Conservation (phyloP, 371 early-diverging fungal species). For the Actinomortierella ambigua region DNA sequence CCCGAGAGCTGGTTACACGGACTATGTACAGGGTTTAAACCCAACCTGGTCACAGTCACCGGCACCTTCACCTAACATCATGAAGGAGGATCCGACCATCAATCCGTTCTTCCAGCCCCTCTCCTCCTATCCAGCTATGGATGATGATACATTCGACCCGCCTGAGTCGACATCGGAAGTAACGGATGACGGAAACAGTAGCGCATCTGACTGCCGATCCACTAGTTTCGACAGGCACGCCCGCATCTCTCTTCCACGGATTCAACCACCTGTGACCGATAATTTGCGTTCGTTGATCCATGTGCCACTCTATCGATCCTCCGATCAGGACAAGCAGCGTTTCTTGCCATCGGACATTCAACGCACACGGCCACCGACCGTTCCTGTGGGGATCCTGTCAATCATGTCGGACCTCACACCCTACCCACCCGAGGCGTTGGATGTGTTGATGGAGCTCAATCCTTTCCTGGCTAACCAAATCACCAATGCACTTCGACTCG, state of each 20-base stretch:
- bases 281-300: slow-evolving; percentile 66
- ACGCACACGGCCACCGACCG: slow-evolving; percentile 36
- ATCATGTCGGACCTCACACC: slow-evolving; percentile 65
- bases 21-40: slow-evolving; percentile 33
- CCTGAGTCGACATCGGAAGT: slow-evolving; percentile 56
- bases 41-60: slow-evolving; percentile 70
- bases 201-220: slow-evolving; percentile 13
- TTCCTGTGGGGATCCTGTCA: slow-evolving; percentile 65
- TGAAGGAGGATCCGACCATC: slow-evolving; percentile 57
- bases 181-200: slow-evolving; percentile 28
- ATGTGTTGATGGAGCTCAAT: slow-evolving; percentile 51
- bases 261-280: slow-evolving; percentile 46
- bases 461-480: slow-evolving; percentile 59
- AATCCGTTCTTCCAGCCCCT: slow-evolving; percentile 62
- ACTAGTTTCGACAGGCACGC: neutral
- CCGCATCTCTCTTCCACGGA: slow-evolving; percentile 35
- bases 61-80: slow-evolving; percentile 63
- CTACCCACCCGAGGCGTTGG: slow-evolving; percentile 58
- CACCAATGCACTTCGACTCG: slow-evolving; percentile 34
- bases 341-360: slow-evolving; percentile 26
- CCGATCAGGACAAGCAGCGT: slow-evolving; percentile 42
- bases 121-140: slow-evolving; percentile 55
- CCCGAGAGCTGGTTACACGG: slow-evolving; percentile 24
- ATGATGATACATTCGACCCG: slow-evolving; percentile 68
- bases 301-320: slow-evolving; percentile 56